Evolutionary conservation across 2,329 filamentous ascomycete genomes (phyloP), one percentile per base, ranked within the genome.

Genomic region (Cercospora canescens): DNA sequence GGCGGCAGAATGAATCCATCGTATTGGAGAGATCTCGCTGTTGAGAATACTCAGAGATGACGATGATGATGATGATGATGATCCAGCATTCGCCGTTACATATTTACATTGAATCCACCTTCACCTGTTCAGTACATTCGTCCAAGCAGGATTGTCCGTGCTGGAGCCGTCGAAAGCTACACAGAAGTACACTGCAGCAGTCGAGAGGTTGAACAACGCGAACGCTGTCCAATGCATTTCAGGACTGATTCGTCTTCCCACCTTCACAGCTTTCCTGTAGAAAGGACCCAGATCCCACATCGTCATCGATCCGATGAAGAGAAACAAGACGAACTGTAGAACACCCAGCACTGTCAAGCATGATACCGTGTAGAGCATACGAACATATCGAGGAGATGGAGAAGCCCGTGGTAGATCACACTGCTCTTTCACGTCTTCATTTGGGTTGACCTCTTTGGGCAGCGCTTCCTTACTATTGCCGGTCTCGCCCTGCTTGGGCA

Each of bases 91-190:
- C 8, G 32, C 8, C 41, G 41, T 12, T 18, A 9, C n/a, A 18
- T 18, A 11, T 24, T 41, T n/a, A n/a, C 37, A 14, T 24, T 21
- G 4, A 26, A 24, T 48, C n/a, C n/a, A 2, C 45, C 7, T 14
- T 41, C n/a, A 60, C 48, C 39, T 60, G 24, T 48, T 60, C 57
- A 60, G 48, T 34, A 60, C n/a, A 48, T 60, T 60, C 35, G 57
- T 60, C 57, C 57, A 60, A 39, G 35, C 24, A 28, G 57, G 57
- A 39, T 45, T 60, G 4, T 45, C 35, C 14, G 37, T 60, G 18
- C 37, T 26, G 2, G 18, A 9, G 12, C 39, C 57, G 9, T 60
- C 37, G 18, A 45, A 60, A 18, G 35, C 57, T 24, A 50, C 57
- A 14, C 48, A 60, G 37, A 39, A 48, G 16, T 60, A 60, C 3